Percentiles rank a stretch among this genome's conserved stretches.
Evolutionary conservation across 495 filamentous ascomycete genomes (phyloP).

Genomic region (Penicillium soppii): DNA sequence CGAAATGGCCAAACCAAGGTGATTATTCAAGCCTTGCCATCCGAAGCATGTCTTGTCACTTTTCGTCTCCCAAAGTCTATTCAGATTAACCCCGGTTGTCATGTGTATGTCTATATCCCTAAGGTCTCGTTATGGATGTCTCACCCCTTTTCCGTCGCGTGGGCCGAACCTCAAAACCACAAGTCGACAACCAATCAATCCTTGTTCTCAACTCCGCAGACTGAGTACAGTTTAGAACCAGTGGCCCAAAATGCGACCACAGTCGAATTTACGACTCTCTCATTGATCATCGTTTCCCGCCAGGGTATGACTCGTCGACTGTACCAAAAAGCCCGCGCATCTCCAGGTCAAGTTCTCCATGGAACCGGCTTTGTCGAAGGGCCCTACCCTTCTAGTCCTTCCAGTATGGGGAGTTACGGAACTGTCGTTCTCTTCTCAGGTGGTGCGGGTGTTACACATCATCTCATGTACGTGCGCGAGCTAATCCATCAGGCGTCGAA

Average conservation of each 20-base stretch:
- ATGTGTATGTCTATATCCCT: constrained; percentile 72
- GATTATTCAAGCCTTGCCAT: constrained; percentile 35
- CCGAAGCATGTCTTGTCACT: constrained; percentile 41
- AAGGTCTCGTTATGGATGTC: constrained; percentile 58
- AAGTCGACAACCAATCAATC: background rate
- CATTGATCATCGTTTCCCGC: constrained; percentile 66
- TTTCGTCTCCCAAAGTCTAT: constrained; percentile 67
- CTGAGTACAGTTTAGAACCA: background rate
- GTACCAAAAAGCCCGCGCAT: constrained; percentile 53
- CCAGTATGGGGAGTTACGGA: constrained; percentile 66
- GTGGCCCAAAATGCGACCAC: background rate
- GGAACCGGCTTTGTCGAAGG: constrained; percentile 61
- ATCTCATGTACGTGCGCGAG: constrained; percentile 66
- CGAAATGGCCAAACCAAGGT: constrained; percentile 15
- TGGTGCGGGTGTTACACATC: constrained; percentile 75
- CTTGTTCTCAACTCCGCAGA: background rate
- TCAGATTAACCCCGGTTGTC: constrained; percentile 64
- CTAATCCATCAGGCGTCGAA: constrained; percentile 43
- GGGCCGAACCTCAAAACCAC: constrained; percentile 18
- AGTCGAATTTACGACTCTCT: constrained; percentile 44
- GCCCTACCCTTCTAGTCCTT: constrained; percentile 60
- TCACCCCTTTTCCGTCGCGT: constrained; percentile 44
- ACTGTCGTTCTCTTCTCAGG: constrained; percentile 76
- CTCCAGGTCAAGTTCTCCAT: constrained; percentile 41
- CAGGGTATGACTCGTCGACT: constrained; percentile 68